Base-by-base conservation (phyloP, 2,329 filamentous ascomycete species). In the Neoascochyta sp. region DNA sequence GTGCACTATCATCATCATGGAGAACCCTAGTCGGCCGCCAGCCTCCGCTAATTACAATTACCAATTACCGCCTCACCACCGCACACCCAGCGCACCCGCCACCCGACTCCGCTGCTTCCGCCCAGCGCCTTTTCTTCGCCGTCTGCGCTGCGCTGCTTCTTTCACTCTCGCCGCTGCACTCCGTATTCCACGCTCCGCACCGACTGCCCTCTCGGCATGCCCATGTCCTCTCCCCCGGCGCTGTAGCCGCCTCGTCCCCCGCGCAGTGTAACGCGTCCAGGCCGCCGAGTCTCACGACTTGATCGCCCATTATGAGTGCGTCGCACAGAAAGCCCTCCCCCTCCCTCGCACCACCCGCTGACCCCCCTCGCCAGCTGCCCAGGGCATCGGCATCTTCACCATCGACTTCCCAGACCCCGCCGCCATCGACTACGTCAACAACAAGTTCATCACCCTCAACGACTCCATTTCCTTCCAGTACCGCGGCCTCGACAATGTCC, bases 401-500 rank as follows among this genome's bases (percentile, higher is more conserved):
- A 59, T 62, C 28, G 43, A 52, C 36, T 62, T 61, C 39, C 58
- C 60, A 15, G 58, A 63, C 30, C 59, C 58, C 3, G 39, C 36
- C 27, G 39, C 29, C 14, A 52, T 52, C 29, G 33, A 47, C 30
- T 51, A 48, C 33, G 39, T 50, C 17, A 52, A 60, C 41, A 52
- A 60, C 37, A 34, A 52, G 22, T 57, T 57, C 43, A 41, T 37
- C 19, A 57, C 56, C 3, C 49, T 63, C 19, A 47, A 50, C 28
- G 36, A 37, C 17, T 45, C 46, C 30, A 29, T 54, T 32, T 59
- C 61, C 39, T 68, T 63, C 48, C 47, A 52, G 39, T 63, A 60
- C 44, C 45, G 50, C 30, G 57, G 62, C 38, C 29, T 63, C 19
- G 58, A 56, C 34, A 83, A 84, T 49, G 74, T 95, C 29, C 85